Conservation (phyloP, 2,329 filamentous ascomycete species). For the Curvularia verruculosa region DNA sequence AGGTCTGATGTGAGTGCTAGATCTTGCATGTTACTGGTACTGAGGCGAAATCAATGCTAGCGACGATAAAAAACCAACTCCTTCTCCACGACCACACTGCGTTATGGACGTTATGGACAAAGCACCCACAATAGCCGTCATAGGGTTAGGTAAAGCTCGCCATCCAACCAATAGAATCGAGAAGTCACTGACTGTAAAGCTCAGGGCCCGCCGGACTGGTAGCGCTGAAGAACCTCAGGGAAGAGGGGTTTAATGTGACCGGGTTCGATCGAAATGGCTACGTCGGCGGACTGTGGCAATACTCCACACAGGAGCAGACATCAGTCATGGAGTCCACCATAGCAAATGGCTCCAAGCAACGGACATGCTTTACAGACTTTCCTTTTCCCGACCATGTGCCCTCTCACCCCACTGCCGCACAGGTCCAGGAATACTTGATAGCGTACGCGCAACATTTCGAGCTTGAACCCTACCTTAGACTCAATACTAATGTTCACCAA, state of each 20-base stretch:
- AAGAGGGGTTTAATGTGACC: conserved; percentile 29
- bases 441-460: conserved; percentile 27
- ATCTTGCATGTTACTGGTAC: neutral
- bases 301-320: conserved; percentile 26
- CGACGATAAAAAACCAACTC: neutral
- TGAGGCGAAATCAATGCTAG: neutral
- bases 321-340: conserved; percentile 29
- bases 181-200: neutral
- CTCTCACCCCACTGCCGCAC: conserved; percentile 25
- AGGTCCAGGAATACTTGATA: conserved; percentile 31
- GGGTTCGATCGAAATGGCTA: conserved; percentile 31
- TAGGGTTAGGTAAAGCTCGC: conserved; percentile 16
- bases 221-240: conserved; percentile 26
- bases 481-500: conserved; percentile 18
- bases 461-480: conserved; percentile 20
- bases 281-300: conserved; percentile 33
- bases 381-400: conserved; percentile 22
- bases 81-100: neutral
- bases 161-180: neutral
- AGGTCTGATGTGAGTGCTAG: neutral
- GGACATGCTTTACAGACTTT: conserved; percentile 33
- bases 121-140: conserved; percentile 14
- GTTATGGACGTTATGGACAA: neutral
- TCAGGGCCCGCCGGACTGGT: conserved; percentile 22
- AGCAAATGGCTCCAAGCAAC: conserved; percentile 31